These are phyloP conservation scores for Saccharomycopsis sp. DNA, from an alignment of 805 yeast genomes.

Conservation along the genomic window DNA sequence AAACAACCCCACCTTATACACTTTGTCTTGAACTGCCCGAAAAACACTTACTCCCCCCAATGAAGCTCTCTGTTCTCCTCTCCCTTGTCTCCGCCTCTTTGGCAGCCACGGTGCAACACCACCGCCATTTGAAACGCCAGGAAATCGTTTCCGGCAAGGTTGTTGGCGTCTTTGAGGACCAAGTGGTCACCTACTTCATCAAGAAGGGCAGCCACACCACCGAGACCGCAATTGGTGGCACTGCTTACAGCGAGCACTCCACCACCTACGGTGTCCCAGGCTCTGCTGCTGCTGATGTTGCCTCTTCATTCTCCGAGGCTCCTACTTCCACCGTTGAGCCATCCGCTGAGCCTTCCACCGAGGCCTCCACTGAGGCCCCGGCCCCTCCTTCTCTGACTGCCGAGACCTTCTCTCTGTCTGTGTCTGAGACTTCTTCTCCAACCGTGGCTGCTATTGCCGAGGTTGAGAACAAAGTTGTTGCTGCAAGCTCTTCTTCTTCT, in stretches of 20 bases:
- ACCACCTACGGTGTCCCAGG: not conserved
- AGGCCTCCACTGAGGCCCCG: not conserved
- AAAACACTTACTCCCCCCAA: not conserved
- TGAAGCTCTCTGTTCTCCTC: not conserved
- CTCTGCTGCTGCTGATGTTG: conserved; percentile 1
- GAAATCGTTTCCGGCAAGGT: conserved; percentile 1
- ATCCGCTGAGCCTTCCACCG: not conserved
- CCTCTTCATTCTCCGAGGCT: not conserved
- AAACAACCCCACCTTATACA: no score
- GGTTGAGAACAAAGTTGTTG: not conserved
- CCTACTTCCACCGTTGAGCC: not conserved
- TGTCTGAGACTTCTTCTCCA: no score
- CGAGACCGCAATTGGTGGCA: conserved; percentile 5
- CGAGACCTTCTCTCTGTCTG: not conserved
- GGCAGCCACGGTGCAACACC: not conserved
- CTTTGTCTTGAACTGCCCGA: not conserved
- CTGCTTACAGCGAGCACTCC: not conserved
- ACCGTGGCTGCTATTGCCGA: not conserved
- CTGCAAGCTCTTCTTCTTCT: not conserved
- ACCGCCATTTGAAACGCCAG: conserved; percentile 10
- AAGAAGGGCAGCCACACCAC: conserved; percentile 9
- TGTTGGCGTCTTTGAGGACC: conserved; percentile 5
- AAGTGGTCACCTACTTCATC: conserved; percentile 9
- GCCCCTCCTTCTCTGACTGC: not conserved
- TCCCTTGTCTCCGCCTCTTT: conserved; percentile 1